Evolutionary conservation across 805 yeast genomes (phyloP).

Genomic region (Tetrapisispora arboricola): DNA sequence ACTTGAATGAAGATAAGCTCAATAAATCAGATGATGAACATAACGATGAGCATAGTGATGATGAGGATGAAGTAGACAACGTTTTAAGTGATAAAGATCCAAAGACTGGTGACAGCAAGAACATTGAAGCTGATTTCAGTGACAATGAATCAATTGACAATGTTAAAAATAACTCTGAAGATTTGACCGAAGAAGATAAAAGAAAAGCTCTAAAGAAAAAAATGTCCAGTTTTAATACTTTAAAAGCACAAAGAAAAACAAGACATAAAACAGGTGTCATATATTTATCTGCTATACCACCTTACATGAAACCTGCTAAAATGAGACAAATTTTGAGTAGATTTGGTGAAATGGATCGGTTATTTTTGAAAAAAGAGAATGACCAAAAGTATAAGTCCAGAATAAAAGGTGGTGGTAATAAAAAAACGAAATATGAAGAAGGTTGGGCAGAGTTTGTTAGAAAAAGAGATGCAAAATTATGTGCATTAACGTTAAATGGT

Average conservation of each 20-base stretch:
- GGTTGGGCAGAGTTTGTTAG: constrained; percentile 93
- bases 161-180: constrained; percentile 2
- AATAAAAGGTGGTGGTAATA: constrained; percentile 83
- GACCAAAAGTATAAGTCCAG: constrained; percentile 52
- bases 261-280: constrained; percentile 77
- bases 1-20: constrained; percentile 7
- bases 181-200: constrained; percentile 24
- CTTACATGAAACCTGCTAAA: constrained; percentile 93
- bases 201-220: constrained; percentile 33
- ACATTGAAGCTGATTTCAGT: constrained; percentile 3
- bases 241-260: constrained; percentile 36
- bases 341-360: constrained; percentile 82
- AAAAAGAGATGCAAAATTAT: constrained; percentile 80
- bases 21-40: constrained; percentile 12
- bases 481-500: constrained; percentile 80
- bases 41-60: constrained; percentile 7
- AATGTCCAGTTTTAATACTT: constrained; percentile 43
- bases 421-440: constrained; percentile 76
- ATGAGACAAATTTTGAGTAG: constrained; percentile 68
- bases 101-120: background rate
- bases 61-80: constrained; percentile 12
- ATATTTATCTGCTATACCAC: constrained; percentile 86
- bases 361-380: constrained; percentile 82
- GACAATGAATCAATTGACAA: constrained; percentile 7
- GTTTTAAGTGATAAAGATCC: constrained; percentile 6